phyloP scores from a whole-genome alignment of 108 stramenopile species.

The Nitzschia sp. region DNA sequence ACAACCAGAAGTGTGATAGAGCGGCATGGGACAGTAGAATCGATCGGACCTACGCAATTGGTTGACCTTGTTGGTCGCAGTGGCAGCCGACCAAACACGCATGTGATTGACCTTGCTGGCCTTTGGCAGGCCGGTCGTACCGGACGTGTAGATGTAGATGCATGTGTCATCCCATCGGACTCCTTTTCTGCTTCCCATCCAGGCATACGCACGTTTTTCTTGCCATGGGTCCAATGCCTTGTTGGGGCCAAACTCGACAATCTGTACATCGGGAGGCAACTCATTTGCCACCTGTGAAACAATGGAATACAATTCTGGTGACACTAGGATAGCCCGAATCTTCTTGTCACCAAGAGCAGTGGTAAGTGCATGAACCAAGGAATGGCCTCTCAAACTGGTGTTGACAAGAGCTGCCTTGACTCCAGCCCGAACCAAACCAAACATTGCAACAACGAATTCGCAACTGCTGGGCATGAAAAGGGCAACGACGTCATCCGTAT shows the following conservation, averaged over 20 bases:
- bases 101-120: constrained; percentile 26
- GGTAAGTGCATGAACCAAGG: constrained; percentile 17
- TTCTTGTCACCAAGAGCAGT: neutral
- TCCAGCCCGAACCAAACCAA: constrained; percentile 17
- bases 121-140: neutral
- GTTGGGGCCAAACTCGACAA: constrained; percentile 14
- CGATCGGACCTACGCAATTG: constrained; percentile 4
- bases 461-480: constrained; percentile 24
- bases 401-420: constrained; percentile 20
- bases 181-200: neutral
- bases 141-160: neutral
- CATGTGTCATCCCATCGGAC: constrained; percentile 3
- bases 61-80: constrained; percentile 5
- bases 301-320: constrained; percentile 13
- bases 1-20: constrained; percentile 17
- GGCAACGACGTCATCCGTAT: constrained; percentile 14
- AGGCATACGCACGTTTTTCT: constrained; percentile 17
- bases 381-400: constrained; percentile 14
- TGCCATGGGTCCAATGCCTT: constrained; percentile 14
- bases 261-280: neutral
- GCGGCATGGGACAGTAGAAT: constrained; percentile 14
- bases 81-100: constrained; percentile 14
- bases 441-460: constrained; percentile 18
- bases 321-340: constrained; percentile 5
- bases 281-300: neutral